Percentiles rank a stretch among this genome's conserved stretches.
Conservation (phyloP, 441 rosid genomes). For the Erodium trifolium region DNA sequence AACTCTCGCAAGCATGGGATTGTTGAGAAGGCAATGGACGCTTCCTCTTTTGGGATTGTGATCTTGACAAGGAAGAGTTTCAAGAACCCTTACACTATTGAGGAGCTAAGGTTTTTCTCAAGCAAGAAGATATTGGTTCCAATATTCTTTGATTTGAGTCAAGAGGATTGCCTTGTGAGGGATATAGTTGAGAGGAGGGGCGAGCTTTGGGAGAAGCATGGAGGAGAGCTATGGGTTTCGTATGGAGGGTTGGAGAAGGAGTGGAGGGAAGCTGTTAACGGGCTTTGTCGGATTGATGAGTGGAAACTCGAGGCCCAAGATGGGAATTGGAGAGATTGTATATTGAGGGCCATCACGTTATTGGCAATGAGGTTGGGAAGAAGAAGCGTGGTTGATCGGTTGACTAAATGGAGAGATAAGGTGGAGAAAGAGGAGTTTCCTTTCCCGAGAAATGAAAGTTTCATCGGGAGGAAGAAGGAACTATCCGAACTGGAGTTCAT, state of each 20-base stretch:
- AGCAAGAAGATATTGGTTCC: constrained; percentile 86
- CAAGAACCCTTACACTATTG: constrained; percentile 64
- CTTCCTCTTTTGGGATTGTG: constrained; percentile 76
- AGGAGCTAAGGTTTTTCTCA: constrained; percentile 69
- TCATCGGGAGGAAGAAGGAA: constrained; percentile 84
- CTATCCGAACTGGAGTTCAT: constrained; percentile 75
- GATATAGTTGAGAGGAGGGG: constrained; percentile 92
- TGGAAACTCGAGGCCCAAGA: constrained; percentile 89
- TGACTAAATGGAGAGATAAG: constrained; percentile 75
- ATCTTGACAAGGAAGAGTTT: constrained; percentile 72
- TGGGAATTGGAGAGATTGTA: constrained; percentile 89
- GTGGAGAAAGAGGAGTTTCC: constrained; percentile 85
- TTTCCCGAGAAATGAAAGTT: constrained; percentile 64
- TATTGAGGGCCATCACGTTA: constrained; percentile 54
- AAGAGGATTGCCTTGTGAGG: constrained; percentile 77
- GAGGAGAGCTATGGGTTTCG: constrained; percentile 71
- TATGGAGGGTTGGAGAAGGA: constrained; percentile 86
- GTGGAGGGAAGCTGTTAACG: constrained; percentile 79
- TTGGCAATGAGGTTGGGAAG: constrained; percentile 73
- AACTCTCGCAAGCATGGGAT: constrained; percentile 57
- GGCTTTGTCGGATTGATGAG: constrained; percentile 65
- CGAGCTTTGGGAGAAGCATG: constrained; percentile 86
- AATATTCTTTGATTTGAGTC: constrained; percentile 64
- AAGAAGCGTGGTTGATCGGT: constrained; percentile 76
- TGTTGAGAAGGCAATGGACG: constrained; percentile 73